Evolutionary conservation across 202 grass and related monocot species (phyloP), one percentile per base, ranked within the genome.

Genomic region (Thinopyrum obtusiflorum): DNA sequence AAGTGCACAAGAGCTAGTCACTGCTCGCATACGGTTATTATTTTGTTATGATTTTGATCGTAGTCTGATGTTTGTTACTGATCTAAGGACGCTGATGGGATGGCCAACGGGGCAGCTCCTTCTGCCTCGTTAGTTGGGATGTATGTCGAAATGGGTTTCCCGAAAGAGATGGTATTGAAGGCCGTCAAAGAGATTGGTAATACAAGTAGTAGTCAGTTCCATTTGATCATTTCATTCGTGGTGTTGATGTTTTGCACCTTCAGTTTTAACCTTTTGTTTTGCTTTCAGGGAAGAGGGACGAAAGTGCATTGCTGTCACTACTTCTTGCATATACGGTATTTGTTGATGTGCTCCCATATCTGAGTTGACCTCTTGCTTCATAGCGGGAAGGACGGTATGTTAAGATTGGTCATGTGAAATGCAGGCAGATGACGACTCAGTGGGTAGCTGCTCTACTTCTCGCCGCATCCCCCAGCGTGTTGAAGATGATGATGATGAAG

Each of bases 101-200:
- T 70, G 83, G 74, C 81, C 80, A 87, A 84, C 18, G 77, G 17
- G 21, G 74, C 86, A 39, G 63, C 75, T 12, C 70, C 91, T 78
- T 61, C 68, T 67, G 77, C 84, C n/a, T 49, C 37, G 44, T 61
- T 82, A 59, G 60, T 86, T 73, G 65, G 81, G 9, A 11, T 88
- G 7, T 95, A 91, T 75, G 80, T 98, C 24, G 88, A 37, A 31
- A 98, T 98, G 96, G 93, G 96, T 28, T 95, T 98, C 49, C 14
- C 61, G 1, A 26, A 91, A 75, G 77, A 98, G 21, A 68, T 87
- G 85, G 82, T 98, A 79, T 11, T 76, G 68, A 89, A 85, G 75
- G 91, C 82, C 4, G 83, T 95, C 6, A 86, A 92, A 77, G 76
- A 95, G 63, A 85, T 80, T 49, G 87, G 89, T 93, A 83, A 64